Evolutionary conservation across 345 rosid species (phyloP).

Genomic region (Luvunga scandens): DNA sequence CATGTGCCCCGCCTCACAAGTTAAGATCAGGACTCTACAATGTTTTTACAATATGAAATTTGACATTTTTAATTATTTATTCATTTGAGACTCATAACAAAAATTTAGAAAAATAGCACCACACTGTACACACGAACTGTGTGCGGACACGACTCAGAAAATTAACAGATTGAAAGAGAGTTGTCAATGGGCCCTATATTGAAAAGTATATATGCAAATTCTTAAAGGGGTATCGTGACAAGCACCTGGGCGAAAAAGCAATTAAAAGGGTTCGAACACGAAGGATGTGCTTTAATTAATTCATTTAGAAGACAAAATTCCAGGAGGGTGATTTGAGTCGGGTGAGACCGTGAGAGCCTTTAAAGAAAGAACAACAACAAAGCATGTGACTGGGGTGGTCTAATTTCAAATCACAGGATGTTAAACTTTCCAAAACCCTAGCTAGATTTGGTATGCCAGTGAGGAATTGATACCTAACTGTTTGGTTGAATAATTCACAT

Average conservation of each 20-base stretch:
- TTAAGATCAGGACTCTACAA: no score
- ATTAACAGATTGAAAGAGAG: not conserved
- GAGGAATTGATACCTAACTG: not conserved
- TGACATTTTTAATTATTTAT: no score
- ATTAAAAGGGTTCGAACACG: conserved; percentile 4
- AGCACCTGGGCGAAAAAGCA: not conserved
- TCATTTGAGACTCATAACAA: not conserved
- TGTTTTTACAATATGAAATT: fast-evolving
- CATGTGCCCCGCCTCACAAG: no score
- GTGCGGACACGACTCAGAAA: no score
- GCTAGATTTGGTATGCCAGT: conserved; percentile 4
- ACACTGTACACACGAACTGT: no score
- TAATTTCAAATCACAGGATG: not conserved
- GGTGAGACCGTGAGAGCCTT: not conserved
- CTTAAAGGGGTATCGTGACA: not conserved
- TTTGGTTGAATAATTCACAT: not conserved
- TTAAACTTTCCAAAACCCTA: not conserved
- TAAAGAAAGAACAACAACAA: conserved; percentile 1
- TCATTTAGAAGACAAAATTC: conserved; percentile 16
- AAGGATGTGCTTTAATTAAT: conserved; percentile 18
- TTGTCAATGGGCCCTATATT: conserved; percentile 18
- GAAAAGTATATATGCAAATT: not conserved
- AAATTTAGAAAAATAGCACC: not conserved
- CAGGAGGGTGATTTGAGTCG: no score
- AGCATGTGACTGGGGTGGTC: conserved; percentile 42